Evolutionary conservation across 2,329 filamentous ascomycete genomes (phyloP).

Genomic region (Cladosporium sp.): DNA sequence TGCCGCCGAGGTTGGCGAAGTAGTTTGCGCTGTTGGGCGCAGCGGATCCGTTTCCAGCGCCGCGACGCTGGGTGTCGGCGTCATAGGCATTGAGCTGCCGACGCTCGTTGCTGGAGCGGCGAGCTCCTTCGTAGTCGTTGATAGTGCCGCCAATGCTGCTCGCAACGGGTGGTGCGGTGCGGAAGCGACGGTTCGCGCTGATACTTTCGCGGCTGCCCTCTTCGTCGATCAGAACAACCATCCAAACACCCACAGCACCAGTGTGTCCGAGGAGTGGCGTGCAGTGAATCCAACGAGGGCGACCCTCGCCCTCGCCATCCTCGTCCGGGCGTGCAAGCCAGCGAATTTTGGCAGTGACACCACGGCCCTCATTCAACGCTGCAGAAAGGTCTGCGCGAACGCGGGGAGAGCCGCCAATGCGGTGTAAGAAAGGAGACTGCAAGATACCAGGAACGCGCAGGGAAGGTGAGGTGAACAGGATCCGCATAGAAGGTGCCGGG

Average conservation of each 20-base stretch:
- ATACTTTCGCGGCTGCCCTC: conserved; percentile 30
- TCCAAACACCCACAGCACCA: conserved; percentile 73
- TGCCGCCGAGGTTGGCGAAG: background rate
- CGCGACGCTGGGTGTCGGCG: conserved; percentile 7
- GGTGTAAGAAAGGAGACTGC: conserved; percentile 50
- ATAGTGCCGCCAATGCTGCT: conserved; percentile 36
- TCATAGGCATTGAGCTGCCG: conserved; percentile 17
- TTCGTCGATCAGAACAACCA: conserved; percentile 72
- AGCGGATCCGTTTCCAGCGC: conserved; percentile 9
- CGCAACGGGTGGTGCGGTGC: conserved; percentile 38
- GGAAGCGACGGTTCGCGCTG: conserved; percentile 31
- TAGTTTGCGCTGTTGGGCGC: conserved; percentile 16
- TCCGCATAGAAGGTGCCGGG: conserved; percentile 49
- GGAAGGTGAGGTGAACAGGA: conserved; percentile 52
- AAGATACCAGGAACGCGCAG: conserved; percentile 52
- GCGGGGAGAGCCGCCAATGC: conserved; percentile 51
- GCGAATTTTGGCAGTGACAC: conserved; percentile 72
- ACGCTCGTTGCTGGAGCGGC: background rate
- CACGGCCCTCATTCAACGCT: conserved; percentile 67
- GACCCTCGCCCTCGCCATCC: conserved; percentile 53
- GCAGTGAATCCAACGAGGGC: conserved; percentile 73
- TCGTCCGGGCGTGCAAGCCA: conserved; percentile 59
- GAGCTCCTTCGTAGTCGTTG: conserved; percentile 29
- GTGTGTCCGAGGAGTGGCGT: conserved; percentile 69
- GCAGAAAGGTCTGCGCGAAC: conserved; percentile 55